phyloP scores from a whole-genome alignment of 345 rosid genomes.

The Bruguiera sexangula region DNA sequence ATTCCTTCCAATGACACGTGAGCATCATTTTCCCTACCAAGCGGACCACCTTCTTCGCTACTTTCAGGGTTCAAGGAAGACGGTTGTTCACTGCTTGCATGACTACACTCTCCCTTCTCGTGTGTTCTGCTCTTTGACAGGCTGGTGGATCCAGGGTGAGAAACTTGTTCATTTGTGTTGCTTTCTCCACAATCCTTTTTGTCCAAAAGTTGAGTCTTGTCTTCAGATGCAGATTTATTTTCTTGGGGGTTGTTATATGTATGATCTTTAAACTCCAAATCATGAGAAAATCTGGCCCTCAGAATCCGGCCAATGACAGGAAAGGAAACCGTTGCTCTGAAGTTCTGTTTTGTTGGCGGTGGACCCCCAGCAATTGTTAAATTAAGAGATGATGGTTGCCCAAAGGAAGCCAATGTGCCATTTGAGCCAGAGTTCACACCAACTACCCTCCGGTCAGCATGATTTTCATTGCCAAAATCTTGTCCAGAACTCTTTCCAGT shows the following conservation, averaged over 20 bases:
- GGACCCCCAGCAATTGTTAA: slow-evolving; percentile 95
- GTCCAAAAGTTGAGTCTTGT: slow-evolving; percentile 17
- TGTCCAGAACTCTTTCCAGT: slow-evolving; percentile 28
- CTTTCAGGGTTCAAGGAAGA: slow-evolving; percentile 20
- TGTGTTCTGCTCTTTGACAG: slow-evolving; percentile 9
- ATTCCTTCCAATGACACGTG: slow-evolving; percentile 20
- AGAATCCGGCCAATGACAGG: slow-evolving; percentile 75
- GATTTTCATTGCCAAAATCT: slow-evolving; percentile 28
- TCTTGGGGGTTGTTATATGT: slow-evolving; percentile 25
- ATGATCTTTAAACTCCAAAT: slow-evolving; percentile 48
- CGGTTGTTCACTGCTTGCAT: slow-evolving; percentile 19
- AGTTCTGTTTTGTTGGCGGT: slow-evolving; percentile 76
- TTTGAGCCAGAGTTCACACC: slow-evolving; percentile 22
- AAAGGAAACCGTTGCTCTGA: slow-evolving; percentile 76
- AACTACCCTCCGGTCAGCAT: slow-evolving; percentile 12
- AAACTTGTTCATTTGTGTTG: slow-evolving; percentile 17
- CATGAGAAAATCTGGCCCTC: slow-evolving; percentile 66
- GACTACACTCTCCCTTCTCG: slow-evolving; percentile 25
- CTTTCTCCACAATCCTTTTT: slow-evolving; percentile 14
- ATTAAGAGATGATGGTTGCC: slow-evolving; percentile 41
- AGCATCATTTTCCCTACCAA: slow-evolving; percentile 9
- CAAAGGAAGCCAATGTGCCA: slow-evolving; percentile 22
- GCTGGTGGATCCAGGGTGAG: slow-evolving; percentile 26
- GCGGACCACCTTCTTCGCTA: slow-evolving; percentile 21
- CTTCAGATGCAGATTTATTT: slow-evolving; percentile 26